Percentiles rank a stretch among this genome's conserved stretches.
phyloP scores from a whole-genome alignment of 2,329 filamentous ascomycete genomes.

The Calycina herbarum region DNA sequence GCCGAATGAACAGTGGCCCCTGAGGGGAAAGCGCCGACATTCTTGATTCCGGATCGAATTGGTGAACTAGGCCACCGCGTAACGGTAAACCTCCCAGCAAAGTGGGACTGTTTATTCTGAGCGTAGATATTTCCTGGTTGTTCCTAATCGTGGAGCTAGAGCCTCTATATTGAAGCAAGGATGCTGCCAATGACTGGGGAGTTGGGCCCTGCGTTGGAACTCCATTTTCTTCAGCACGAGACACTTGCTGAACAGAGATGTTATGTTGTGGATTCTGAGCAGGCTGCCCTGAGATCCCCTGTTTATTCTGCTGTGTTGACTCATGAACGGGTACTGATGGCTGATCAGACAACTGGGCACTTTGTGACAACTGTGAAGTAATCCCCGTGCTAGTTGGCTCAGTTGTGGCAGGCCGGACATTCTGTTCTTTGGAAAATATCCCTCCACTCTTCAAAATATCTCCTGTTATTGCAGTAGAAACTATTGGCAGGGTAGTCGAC shows the following conservation, averaged over 20 bases:
- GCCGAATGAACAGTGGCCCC: constrained; percentile 15
- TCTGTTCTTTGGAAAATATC: not conserved
- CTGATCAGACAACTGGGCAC: too few species aligned
- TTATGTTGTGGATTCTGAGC: not conserved
- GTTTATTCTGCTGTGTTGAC: not conserved
- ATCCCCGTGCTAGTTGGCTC: not conserved
- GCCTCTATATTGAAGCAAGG: not conserved
- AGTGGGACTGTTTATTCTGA: not conserved
- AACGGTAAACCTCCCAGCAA: constrained; percentile 16
- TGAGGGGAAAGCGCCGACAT: not conserved
- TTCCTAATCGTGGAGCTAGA: not conserved
- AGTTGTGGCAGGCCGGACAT: not conserved
- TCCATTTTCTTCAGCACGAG: not conserved
- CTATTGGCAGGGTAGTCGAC: constrained; percentile 27
- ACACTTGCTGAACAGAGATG: not conserved
- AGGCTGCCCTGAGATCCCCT: not conserved
- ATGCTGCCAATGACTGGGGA: not conserved
- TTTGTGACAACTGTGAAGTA: not conserved
- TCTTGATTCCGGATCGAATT: constrained; percentile 1
- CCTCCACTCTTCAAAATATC: not conserved
- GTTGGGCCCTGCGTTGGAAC: not conserved
- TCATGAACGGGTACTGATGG: not conserved
- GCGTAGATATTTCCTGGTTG: not conserved
- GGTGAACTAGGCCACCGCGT: constrained; percentile 14
- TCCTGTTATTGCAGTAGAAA: not conserved